Conservation (phyloP, 1,284 basidiomycete genomes). For the Pseudozyma tsukubaensis region DNA sequence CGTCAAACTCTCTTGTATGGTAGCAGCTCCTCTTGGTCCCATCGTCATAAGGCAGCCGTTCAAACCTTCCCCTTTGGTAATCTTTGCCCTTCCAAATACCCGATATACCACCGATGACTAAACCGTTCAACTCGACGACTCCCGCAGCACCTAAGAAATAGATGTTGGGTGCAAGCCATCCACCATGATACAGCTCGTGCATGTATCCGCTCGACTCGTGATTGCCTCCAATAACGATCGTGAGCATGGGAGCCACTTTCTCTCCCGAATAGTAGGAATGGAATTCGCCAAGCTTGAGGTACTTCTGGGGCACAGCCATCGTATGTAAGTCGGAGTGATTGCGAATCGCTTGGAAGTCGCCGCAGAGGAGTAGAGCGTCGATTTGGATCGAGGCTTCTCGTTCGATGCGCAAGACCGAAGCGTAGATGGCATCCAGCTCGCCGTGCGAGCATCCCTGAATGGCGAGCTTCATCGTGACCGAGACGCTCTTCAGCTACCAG, state of each 20-base stretch:
- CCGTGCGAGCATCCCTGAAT: conserved; percentile 95
- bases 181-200: conserved; percentile 82
- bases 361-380: conserved; percentile 84
- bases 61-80: conserved; percentile 73
- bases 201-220: conserved; percentile 98
- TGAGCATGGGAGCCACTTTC: conserved; percentile 84
- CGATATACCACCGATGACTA: conserved; percentile 87
- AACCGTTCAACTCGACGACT: conserved; percentile 81
- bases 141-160: conserved; percentile 96
- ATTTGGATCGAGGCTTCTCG: conserved; percentile 76
- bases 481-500: no score
- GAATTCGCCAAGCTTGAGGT: conserved; percentile 79
- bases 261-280: conserved; percentile 86
- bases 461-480: conserved; percentile 75
- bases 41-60: conserved; percentile 77
- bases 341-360: conserved; percentile 92
- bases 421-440: conserved; percentile 77
- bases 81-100: conserved; percentile 91
- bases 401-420: conserved; percentile 78
- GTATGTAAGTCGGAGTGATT: conserved; percentile 86
- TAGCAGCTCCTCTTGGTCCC: conserved; percentile 85
- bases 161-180: conserved; percentile 89
- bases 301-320: conserved; percentile 92
- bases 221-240: conserved; percentile 95
- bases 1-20: conserved; percentile 87